A percentile compares a stretch with the other conserved stretches of the same genome.
phyloP scores from a whole-genome alignment of 805 yeast genomes.

The Barnettozyma pratensis region DNA sequence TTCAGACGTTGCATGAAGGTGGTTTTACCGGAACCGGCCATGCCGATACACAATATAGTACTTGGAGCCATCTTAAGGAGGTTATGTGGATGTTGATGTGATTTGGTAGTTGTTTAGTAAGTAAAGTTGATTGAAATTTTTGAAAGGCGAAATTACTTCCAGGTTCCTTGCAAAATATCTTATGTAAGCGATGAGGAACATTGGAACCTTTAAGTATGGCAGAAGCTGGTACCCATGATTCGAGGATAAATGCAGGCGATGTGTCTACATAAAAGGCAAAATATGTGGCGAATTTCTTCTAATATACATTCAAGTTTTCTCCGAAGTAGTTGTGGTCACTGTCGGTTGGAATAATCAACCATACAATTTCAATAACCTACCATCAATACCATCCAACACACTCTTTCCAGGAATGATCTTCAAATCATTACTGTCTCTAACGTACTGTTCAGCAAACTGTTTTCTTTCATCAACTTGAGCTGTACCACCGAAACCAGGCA shows the following conservation, averaged over 20 bases:
- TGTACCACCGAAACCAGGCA: slow-evolving; percentile 2
- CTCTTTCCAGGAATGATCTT: slow-evolving; percentile 4
- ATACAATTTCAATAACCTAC: slow-evolving; percentile 5
- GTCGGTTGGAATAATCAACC: not conserved
- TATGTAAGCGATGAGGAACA: too few species aligned
- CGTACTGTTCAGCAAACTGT: not conserved
- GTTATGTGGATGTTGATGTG: not conserved
- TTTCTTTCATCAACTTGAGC: slow-evolving; percentile 2
- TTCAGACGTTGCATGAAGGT: slow-evolving; percentile 95
- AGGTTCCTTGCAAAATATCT: too few species aligned
- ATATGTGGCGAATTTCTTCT: too few species aligned
- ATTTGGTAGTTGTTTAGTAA: not conserved
- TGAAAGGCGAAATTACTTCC: too few species aligned
- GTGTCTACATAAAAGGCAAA: too few species aligned
- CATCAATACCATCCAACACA: slow-evolving; percentile 7
- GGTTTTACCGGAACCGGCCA: slow-evolving; percentile 90
- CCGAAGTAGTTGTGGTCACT: not conserved
- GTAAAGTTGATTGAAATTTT: too few species aligned
- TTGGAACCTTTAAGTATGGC: too few species aligned
- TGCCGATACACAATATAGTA: slow-evolving; percentile 51
- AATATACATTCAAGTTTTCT: too few species aligned
- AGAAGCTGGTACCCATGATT: too few species aligned
- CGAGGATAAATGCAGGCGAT: too few species aligned
- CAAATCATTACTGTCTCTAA: slow-evolving; percentile 7
- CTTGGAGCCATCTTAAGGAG: slow-evolving; percentile 29